Conservation (phyloP, 169 alveolate genomes). For the Plasmodium ovale region DNA sequence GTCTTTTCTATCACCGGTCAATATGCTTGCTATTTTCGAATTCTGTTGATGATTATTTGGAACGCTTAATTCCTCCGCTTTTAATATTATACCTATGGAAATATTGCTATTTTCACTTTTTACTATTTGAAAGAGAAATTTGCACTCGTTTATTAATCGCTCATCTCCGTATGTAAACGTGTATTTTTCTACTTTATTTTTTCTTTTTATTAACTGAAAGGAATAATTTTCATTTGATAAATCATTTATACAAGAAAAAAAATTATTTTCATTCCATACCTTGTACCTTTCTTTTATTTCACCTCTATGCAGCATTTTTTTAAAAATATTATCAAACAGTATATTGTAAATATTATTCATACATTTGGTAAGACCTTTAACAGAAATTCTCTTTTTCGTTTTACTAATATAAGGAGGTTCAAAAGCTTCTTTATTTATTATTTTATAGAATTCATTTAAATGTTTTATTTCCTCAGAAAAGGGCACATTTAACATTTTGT, state of each 20-base stretch:
- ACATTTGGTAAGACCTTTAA: constrained; percentile 19
- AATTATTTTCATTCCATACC: constrained; percentile 48
- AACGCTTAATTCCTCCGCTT: constrained; percentile 25
- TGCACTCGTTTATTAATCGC: constrained; percentile 57
- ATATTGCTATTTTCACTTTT: constrained; percentile 52
- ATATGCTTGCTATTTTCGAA: constrained; percentile 28
- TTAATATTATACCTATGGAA: constrained; percentile 52
- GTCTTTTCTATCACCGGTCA: constrained; percentile 7
- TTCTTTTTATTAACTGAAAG: constrained; percentile 51
- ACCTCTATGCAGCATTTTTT: constrained; percentile 12
- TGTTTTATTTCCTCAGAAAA: constrained; percentile 54
- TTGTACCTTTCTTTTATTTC: constrained; percentile 36
- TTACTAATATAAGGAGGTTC: constrained; percentile 45
- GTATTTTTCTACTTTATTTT: constrained; percentile 20
- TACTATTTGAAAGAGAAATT: constrained; percentile 29
- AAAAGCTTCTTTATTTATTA: constrained; percentile 66
- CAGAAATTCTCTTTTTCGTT: constrained; percentile 17
- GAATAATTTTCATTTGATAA: constrained; percentile 42
- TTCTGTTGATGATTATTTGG: background rate
- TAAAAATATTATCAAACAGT: constrained; percentile 42
- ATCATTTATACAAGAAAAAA: constrained; percentile 38
- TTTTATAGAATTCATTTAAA: constrained; percentile 42
- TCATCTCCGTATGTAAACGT: constrained; percentile 68
- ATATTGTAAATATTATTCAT: constrained; percentile 60
- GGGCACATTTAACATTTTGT: background rate